Conservation (phyloP, 768 basidiomycete genomes). For the Ramaria rubella region DNA sequence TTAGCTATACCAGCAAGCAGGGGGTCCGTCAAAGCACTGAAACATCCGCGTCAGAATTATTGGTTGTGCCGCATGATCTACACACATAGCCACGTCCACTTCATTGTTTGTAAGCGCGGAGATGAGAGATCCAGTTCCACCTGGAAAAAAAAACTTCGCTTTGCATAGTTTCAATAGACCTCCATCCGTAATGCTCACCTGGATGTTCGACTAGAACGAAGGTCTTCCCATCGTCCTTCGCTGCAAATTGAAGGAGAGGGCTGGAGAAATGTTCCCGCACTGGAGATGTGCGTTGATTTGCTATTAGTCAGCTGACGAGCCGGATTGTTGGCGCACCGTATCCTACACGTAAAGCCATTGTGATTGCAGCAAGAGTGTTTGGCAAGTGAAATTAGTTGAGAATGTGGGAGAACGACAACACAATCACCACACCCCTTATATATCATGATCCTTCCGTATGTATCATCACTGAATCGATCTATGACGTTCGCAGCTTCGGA, state of each 20-base stretch:
- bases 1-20: constrained; percentile 91
- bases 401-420: no score
- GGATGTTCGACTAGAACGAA: constrained; percentile 89
- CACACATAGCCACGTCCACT: constrained; percentile 79
- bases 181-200: constrained; percentile 34
- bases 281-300: constrained; percentile 20
- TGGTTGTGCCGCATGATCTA: neutral
- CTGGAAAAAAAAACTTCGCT: constrained; percentile 28
- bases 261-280: constrained; percentile 89
- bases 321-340: constrained; percentile 32
- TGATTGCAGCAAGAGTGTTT: neutral
- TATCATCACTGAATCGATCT: no score
- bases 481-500: no score
- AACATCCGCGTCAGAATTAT: neutral
- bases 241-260: constrained; percentile 81
- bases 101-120: constrained; percentile 64
- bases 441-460: no score
- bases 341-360: constrained; percentile 39
- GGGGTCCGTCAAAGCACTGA: constrained; percentile 82
- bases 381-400: no score
- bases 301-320: neutral
- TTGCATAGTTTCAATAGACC: neutral
- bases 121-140: constrained; percentile 83
- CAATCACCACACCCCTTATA: no score
- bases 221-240: constrained; percentile 57